Conservation (phyloP, 1,284 basidiomycete genomes). For the Cryptococcus sp. region DNA sequence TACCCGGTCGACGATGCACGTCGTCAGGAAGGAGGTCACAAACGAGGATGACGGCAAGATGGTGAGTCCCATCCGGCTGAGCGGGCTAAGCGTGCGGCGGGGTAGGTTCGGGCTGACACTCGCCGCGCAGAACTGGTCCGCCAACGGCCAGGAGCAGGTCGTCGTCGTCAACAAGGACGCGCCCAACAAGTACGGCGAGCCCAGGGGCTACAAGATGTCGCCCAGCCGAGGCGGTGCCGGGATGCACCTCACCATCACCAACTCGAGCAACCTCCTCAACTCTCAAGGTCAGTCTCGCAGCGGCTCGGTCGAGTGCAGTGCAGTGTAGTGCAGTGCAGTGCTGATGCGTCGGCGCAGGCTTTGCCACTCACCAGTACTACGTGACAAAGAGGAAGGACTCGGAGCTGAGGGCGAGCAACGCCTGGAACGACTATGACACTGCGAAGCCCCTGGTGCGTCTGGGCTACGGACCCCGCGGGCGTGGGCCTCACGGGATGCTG, state of each 20-base stretch:
- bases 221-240: constrained; percentile 25
- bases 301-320: background rate
- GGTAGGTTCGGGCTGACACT: constrained; percentile 28
- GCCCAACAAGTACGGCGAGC: constrained; percentile 50
- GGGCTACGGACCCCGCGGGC: background rate
- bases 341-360: no score
- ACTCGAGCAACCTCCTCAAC: constrained; percentile 40
- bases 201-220: constrained; percentile 44
- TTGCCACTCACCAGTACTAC: constrained; percentile 54
- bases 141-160: constrained; percentile 58
- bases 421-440: constrained; percentile 64
- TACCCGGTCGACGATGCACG: background rate
- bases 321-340: no score
- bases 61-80: constrained; percentile 10
- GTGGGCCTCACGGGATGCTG: background rate
- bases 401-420: constrained; percentile 58
- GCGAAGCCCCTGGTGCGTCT: constrained; percentile 55
- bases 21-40: constrained; percentile 15
- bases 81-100: constrained; percentile 35
- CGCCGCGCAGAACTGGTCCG: constrained; percentile 50
- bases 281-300: constrained; percentile 12
- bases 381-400: constrained; percentile 66
- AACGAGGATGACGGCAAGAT: constrained; percentile 17
- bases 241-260: constrained; percentile 35
- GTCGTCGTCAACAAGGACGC: constrained; percentile 61